Percentiles rank a stretch among this genome's conserved stretches.
Conservation (phyloP, 768 basidiomycete species). For the Pulveroboletus ravenelii region DNA sequence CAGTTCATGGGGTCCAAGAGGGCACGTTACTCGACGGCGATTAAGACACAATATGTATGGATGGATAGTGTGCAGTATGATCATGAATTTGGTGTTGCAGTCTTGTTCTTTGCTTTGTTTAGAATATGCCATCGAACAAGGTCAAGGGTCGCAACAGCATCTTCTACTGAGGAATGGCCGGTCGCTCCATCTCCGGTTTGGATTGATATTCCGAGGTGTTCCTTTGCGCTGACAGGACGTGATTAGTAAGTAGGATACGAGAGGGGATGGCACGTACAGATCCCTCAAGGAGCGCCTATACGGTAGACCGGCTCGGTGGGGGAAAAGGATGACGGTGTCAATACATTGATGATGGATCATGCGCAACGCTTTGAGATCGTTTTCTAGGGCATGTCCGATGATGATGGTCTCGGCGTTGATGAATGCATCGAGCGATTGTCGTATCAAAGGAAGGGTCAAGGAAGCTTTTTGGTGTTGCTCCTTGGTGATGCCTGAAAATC, state of each 20-base stretch:
- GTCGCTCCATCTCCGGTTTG: conserved; percentile 70
- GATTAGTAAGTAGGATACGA: conserved; percentile 7
- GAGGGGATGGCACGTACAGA: conserved; percentile 46
- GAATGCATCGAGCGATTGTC: conserved; percentile 61
- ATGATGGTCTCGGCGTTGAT: conserved; percentile 81
- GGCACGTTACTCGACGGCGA: not conserved
- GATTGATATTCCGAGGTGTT: conserved; percentile 75
- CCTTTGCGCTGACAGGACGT: conserved; percentile 55
- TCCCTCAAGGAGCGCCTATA: conserved; percentile 78
- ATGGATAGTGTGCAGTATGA: conserved; percentile 1
- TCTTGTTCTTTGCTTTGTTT: conserved; percentile 44
- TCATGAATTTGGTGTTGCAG: conserved; percentile 12
- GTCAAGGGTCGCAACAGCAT: conserved; percentile 84
- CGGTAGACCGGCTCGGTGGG: conserved; percentile 72
- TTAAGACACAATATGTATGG: not conserved
- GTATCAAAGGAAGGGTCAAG: conserved; percentile 61
- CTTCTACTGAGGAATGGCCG: conserved; percentile 90
- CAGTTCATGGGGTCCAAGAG: not conserved
- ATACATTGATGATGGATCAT: conserved; percentile 82
- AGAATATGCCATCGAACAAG: conserved; percentile 79
- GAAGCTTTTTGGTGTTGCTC: conserved; percentile 57
- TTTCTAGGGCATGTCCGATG: conserved; percentile 89
- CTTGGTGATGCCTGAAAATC: conserved; percentile 77
- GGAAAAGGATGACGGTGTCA: conserved; percentile 85
- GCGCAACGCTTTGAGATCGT: conserved; percentile 87